Conservation (phyloP, 805 yeast species). For the Ogataea wickerhamii region DNA sequence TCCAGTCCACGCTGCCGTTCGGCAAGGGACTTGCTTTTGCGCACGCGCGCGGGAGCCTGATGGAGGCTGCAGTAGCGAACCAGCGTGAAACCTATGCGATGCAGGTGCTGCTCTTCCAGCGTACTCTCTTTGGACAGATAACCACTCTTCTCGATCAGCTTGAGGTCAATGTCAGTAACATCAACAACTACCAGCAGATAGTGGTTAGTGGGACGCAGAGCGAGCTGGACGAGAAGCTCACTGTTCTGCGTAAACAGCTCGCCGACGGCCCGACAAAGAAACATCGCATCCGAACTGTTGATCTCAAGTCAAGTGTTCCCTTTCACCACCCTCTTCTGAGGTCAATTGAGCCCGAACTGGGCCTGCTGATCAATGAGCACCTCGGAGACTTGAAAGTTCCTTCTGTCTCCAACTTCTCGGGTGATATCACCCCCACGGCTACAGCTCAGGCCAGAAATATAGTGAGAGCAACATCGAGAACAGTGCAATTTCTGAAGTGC, state of each 20-base stretch:
- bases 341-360: slow-evolving; percentile 26
- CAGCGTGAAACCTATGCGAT: slow-evolving; percentile 33
- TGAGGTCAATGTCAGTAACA: slow-evolving; percentile 27
- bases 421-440: slow-evolving; percentile 17
- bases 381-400: slow-evolving; percentile 22
- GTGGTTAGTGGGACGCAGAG: slow-evolving; percentile 30
- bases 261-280: slow-evolving; percentile 20
- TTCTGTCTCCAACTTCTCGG: slow-evolving; percentile 30
- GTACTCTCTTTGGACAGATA: slow-evolving; percentile 20
- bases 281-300: slow-evolving; percentile 25
- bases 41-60: slow-evolving; percentile 28
- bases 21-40: slow-evolving; percentile 26
- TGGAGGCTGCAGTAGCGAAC: slow-evolving; percentile 27
- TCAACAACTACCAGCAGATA: slow-evolving; percentile 33
- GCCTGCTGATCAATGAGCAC: slow-evolving; percentile 10
- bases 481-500: slow-evolving; percentile 33
- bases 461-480: slow-evolving; percentile 28
- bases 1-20: slow-evolving; percentile 26
- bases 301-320: slow-evolving; percentile 31
- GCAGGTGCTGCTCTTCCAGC: slow-evolving; percentile 31
- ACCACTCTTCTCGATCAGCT: slow-evolving; percentile 13
- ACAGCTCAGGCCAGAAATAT: slow-evolving; percentile 26
- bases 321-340: slow-evolving; percentile 33
- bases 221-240: slow-evolving; percentile 16
- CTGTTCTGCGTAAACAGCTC: slow-evolving; percentile 12